Evolutionary conservation across 1,284 basidiomycete genomes (phyloP).

Genomic region (Microbotryum silenes-acaulis): DNA sequence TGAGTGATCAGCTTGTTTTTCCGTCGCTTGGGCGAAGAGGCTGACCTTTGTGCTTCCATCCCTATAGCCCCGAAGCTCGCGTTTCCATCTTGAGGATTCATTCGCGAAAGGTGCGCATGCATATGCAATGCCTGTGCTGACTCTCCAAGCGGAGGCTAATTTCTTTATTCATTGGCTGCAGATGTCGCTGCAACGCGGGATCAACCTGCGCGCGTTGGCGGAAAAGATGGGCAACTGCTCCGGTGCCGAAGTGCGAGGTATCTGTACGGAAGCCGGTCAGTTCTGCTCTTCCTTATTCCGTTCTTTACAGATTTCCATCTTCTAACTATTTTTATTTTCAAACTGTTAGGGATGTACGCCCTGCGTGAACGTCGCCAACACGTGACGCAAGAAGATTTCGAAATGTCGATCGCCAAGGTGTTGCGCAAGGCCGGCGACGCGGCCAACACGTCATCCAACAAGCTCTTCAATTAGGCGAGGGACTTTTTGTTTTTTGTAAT

Average conservation of each 20-base stretch:
- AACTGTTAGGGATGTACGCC: slow-evolving; percentile 78
- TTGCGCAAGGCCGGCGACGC: slow-evolving; percentile 40
- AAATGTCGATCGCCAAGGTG: slow-evolving; percentile 90
- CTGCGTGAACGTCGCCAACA: slow-evolving; percentile 89
- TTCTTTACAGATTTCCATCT: not conserved
- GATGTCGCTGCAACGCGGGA: slow-evolving; percentile 97
- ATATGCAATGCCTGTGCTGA: not conserved
- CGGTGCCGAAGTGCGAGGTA: slow-evolving; percentile 94
- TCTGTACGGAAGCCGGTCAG: slow-evolving; percentile 93
- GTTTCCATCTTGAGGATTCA: slow-evolving; percentile 95
- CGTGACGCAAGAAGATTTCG: slow-evolving; percentile 97
- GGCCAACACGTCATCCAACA: slow-evolving; percentile 39
- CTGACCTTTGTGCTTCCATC: not conserved
- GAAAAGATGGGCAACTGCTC: slow-evolving; percentile 98
- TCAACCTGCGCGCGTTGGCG: slow-evolving; percentile 86
- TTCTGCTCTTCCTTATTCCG: slow-evolving; percentile 21
- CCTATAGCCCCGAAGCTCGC: slow-evolving; percentile 68
- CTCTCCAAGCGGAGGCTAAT: not conserved
- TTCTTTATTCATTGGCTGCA: slow-evolving; percentile 36
- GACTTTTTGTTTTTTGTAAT: not conserved
- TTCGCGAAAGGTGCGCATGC: slow-evolving; percentile 68
- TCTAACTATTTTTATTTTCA: not conserved
- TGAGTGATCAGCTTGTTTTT: not conserved
- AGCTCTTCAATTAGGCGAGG: slow-evolving; percentile 41
- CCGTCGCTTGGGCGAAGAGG: not conserved